These are phyloP conservation scores for Alnus glutinosa DNA, from an alignment of 306 rosid species.

Conservation along the genomic window DNA sequence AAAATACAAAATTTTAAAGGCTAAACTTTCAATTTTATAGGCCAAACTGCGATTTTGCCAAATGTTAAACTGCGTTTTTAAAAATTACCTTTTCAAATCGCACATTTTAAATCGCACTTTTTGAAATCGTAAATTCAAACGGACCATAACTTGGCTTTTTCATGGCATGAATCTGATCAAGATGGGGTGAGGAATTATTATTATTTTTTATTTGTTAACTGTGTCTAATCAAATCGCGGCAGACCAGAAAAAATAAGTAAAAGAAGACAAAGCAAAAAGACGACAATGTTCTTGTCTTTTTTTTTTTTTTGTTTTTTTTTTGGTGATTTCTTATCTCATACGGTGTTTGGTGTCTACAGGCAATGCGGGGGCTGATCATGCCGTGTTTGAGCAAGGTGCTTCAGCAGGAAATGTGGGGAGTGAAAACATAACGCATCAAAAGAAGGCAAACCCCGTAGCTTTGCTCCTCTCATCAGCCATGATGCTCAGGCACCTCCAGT, in stretches of 20 bases:
- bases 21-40: too few relatives aligned
- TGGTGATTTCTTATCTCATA: background rate
- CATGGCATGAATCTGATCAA: background rate
- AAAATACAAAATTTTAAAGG: too few relatives aligned
- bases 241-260: background rate
- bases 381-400: conserved; percentile 91
- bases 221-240: background rate
- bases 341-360: conserved; percentile 34
- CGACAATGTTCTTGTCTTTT: background rate
- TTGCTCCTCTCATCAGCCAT: conserved; percentile 79
- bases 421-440: conserved; percentile 57
- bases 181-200: background rate
- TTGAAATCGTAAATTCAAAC: too few relatives aligned
- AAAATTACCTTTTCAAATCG: too few relatives aligned
- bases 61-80: too few relatives aligned
- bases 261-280: background rate
- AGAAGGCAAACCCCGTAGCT: conserved; percentile 78
- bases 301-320: background rate
- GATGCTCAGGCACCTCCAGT: conserved; percentile 89
- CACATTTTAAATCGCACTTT: too few relatives aligned
- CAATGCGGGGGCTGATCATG: conserved; percentile 77
- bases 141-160: background rate
- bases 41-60: too few relatives aligned
- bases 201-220: background rate
- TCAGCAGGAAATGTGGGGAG: conserved; percentile 81